Conservation (phyloP, 257 asterid species). For the Plantago major region DNA sequence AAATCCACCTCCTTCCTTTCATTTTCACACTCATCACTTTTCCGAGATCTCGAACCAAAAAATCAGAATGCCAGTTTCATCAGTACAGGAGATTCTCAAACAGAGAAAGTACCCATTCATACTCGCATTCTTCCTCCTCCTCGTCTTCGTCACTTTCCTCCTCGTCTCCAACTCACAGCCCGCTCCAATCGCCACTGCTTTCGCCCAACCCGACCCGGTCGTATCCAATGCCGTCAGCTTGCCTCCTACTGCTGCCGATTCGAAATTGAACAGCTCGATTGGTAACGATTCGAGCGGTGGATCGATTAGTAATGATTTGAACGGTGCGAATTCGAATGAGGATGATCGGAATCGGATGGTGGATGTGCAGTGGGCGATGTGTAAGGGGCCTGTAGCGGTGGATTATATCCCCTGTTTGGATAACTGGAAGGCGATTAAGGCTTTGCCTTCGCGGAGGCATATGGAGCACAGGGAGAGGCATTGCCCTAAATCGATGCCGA, state of each 20-base stretch:
- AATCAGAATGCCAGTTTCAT: slow-evolving; percentile 57
- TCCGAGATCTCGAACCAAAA: neutral
- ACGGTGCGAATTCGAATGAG: neutral
- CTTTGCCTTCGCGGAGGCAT: slow-evolving; percentile 49
- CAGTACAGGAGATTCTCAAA: slow-evolving; percentile 49
- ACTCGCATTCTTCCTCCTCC: slow-evolving; percentile 53
- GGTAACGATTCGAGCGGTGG: no score
- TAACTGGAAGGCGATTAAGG: slow-evolving; percentile 60
- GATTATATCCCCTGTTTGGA: slow-evolving; percentile 94
- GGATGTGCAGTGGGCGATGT: slow-evolving; percentile 56
- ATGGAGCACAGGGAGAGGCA: slow-evolving; percentile 97
- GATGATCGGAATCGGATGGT: slow-evolving; percentile 23
- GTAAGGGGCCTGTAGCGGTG: slow-evolving; percentile 42
- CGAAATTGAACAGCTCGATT: neutral
- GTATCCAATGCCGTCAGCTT: no score
- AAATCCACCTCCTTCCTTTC: neutral
- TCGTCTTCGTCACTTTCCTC: slow-evolving; percentile 50
- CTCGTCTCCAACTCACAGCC: slow-evolving; percentile 64
- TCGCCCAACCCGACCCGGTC: slow-evolving; percentile 23
- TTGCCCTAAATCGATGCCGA: slow-evolving; percentile 59
- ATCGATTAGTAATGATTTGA: no score
- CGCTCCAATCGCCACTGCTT: slow-evolving; percentile 38
- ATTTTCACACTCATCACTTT: slow-evolving; percentile 1
- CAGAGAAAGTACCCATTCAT: slow-evolving; percentile 73
- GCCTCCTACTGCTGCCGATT: neutral